Conservation (phyloP, 192 early-diverging fungal genomes). For the Funneliformis mosseae region DNA sequence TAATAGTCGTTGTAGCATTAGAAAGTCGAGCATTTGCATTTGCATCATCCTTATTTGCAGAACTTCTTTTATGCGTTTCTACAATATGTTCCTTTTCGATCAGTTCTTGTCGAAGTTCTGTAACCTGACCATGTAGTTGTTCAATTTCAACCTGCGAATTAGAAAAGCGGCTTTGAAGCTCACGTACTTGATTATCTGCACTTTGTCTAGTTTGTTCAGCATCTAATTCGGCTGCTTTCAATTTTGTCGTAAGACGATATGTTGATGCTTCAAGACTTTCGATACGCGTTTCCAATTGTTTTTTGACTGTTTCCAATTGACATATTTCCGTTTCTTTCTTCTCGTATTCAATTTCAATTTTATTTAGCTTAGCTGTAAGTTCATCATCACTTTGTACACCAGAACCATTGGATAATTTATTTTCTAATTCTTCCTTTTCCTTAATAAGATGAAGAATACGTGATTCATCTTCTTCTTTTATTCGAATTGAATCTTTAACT, state of each 20-base stretch:
- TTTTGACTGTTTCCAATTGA: constrained; percentile 7
- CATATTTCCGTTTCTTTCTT: constrained; percentile 19
- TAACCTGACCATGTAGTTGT: background rate
- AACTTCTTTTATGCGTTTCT: background rate
- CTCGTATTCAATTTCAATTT: background rate
- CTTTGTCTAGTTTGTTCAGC: background rate
- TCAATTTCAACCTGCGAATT: constrained; percentile 20
- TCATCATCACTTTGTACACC: background rate
- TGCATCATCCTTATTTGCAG: background rate
- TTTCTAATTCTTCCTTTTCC: background rate
- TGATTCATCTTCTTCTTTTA: background rate
- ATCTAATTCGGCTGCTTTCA: constrained; percentile 6
- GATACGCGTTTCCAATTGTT: constrained; percentile 7
- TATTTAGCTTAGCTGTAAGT: background rate
- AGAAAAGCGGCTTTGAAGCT: background rate
- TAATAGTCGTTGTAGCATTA: background rate
- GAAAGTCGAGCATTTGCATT: background rate
- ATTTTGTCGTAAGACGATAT: background rate
- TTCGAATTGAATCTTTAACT: background rate
- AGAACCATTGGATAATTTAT: background rate
- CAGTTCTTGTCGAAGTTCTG: constrained; percentile 8
- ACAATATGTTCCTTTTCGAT: background rate
- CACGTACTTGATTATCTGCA: constrained; percentile 3
- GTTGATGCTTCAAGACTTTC: constrained; percentile 22
- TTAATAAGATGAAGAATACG: background rate